Percentiles rank a stretch among this genome's conserved stretches.
These are phyloP conservation scores for Acacia crassicarpa DNA, from an alignment of 306 rosid species.

Conservation along the genomic window DNA sequence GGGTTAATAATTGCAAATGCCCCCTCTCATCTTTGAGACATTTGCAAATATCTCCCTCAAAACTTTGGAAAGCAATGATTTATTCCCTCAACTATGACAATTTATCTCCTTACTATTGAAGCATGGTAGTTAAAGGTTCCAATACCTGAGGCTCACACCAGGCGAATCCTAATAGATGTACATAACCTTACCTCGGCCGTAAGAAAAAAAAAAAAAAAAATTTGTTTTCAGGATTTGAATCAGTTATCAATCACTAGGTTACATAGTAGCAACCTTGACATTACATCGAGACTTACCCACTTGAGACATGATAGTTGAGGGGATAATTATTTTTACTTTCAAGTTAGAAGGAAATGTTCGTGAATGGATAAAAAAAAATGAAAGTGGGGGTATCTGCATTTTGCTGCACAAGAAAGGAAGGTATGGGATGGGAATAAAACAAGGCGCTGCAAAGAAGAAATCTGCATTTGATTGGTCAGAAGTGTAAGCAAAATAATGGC, in stretches of 20 bases:
- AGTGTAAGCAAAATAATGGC: slow-evolving; percentile 32
- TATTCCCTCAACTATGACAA: background rate
- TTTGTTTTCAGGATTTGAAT: too few relatives aligned
- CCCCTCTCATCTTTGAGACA: background rate
- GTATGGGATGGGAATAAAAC: slow-evolving; percentile 19
- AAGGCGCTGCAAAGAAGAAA: slow-evolving; percentile 14
- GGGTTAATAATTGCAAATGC: background rate
- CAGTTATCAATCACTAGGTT: too few relatives aligned
- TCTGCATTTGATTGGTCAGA: slow-evolving; percentile 33
- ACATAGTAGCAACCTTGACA: too few relatives aligned
- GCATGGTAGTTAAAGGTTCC: too few relatives aligned
- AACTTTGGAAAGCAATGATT: background rate
- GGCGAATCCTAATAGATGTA: too few relatives aligned
- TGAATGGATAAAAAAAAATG: background rate
- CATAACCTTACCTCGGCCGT: too few relatives aligned
- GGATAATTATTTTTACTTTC: background rate
- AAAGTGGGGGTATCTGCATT: background rate
- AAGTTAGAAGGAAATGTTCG: background rate
- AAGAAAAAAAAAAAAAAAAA: too few relatives aligned
- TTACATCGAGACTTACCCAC: too few relatives aligned
- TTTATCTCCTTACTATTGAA: background rate
- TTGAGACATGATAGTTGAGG: background rate
- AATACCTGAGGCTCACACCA: too few relatives aligned
- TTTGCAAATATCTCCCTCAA: background rate
- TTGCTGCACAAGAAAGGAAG: background rate